These are phyloP conservation scores for Talaromyces marneffei DNA, from an alignment of 2,329 filamentous ascomycete species.

Conservation along the genomic window DNA sequence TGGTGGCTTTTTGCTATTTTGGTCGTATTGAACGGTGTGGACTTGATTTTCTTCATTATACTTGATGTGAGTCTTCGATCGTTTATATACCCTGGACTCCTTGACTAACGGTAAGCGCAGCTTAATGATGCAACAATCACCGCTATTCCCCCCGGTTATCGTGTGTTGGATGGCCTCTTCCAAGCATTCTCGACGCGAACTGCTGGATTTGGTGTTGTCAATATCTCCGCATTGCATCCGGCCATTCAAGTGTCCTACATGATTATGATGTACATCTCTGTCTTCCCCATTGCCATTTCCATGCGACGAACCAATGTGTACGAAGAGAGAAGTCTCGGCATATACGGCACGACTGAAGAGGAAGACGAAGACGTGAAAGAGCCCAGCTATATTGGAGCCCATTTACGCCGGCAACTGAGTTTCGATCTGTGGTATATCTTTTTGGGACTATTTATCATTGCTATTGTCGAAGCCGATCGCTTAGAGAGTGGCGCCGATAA, in stretches of 20 bases:
- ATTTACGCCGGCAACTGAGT: slow-evolving; percentile 86
- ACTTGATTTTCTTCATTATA: slow-evolving; percentile 85
- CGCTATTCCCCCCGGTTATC: slow-evolving; percentile 62
- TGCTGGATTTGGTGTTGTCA: slow-evolving; percentile 80
- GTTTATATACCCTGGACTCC: not conserved
- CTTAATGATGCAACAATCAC: slow-evolving; percentile 66
- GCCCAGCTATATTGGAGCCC: slow-evolving; percentile 80
- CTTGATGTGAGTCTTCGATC: slow-evolving; percentile 62
- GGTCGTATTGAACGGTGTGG: slow-evolving; percentile 71
- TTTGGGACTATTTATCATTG: slow-evolving; percentile 84
- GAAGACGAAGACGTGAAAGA: slow-evolving; percentile 51
- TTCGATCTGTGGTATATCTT: slow-evolving; percentile 99
- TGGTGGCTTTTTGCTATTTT: slow-evolving; percentile 95
- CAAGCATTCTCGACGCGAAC: slow-evolving; percentile 86
- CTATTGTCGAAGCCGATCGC: slow-evolving; percentile 73
- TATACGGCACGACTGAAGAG: slow-evolving; percentile 63
- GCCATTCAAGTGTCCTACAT: slow-evolving; percentile 91
- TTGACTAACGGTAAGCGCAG: slow-evolving; percentile 38
- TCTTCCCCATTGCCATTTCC: slow-evolving; percentile 93
- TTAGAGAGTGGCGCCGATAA: slow-evolving; percentile 56
- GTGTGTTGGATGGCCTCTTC: slow-evolving; percentile 81
- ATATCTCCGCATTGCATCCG: slow-evolving; percentile 71
- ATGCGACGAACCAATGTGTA: slow-evolving; percentile 94
- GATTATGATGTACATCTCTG: slow-evolving; percentile 99
- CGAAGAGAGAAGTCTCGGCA: slow-evolving; percentile 65